These are phyloP conservation scores for Vaccinium corymbosum DNA, from an alignment of 148 eudicot species.

Conservation along the genomic window DNA sequence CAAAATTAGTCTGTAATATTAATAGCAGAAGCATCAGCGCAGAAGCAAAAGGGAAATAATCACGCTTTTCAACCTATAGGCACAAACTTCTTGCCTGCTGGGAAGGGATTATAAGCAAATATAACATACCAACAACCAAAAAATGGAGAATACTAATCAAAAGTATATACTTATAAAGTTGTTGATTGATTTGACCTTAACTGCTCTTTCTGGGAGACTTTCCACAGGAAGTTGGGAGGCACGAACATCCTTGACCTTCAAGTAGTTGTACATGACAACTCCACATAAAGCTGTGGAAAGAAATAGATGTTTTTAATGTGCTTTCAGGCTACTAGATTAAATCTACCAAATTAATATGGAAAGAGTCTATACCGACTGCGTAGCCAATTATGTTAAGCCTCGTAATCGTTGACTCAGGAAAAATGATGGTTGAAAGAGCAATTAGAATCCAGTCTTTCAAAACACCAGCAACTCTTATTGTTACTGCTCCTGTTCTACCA, in stretches of 20 bases:
- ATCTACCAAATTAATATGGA: neutral
- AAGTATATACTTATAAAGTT: neutral
- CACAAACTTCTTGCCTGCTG: neutral
- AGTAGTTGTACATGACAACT: constrained; percentile 70
- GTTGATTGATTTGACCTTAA: constrained; percentile 36
- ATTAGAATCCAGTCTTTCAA: constrained; percentile 84
- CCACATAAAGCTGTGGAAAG: constrained; percentile 51
- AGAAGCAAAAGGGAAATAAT: neutral
- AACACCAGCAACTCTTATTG: constrained; percentile 85
- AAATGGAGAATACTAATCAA: neutral
- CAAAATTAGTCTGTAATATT: neutral
- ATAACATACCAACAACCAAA: neutral
- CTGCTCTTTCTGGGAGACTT: constrained; percentile 39
- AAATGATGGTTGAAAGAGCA: constrained; percentile 74
- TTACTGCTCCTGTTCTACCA: constrained; percentile 88
- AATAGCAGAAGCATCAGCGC: neutral
- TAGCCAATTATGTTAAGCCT: constrained; percentile 77
- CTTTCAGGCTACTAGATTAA: neutral
- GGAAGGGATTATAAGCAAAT: neutral
- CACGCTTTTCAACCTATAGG: neutral
- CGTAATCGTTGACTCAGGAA: constrained; percentile 79
- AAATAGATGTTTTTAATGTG: neutral
- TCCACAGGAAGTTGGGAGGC: constrained; percentile 42
- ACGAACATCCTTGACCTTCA: constrained; percentile 60
- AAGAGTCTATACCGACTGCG: constrained; percentile 54